phyloP scores from a whole-genome alignment of 345 rosid genomes.

The Hirschfeldia incana region DNA sequence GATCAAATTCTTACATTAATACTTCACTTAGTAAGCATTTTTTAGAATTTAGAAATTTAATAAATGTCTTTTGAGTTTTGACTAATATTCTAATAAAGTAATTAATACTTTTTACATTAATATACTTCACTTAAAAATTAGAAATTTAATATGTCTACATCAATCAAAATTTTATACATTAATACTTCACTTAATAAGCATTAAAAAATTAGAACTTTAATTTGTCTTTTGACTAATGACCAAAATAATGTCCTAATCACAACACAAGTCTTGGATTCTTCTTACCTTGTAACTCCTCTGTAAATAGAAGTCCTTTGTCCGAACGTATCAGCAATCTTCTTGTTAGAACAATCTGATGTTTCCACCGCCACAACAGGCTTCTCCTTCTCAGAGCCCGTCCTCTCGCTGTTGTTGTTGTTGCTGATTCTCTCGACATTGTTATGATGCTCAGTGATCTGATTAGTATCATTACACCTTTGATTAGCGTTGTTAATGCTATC shows the following conservation, averaged over 20 bases:
- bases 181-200: neutral
- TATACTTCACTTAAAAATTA: neutral
- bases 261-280: neutral
- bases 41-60: neutral
- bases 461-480: neutral
- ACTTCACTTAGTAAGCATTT: neutral
- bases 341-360: slow-evolving; percentile 47
- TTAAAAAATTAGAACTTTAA: neutral
- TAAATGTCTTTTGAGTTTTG: neutral
- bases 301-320: slow-evolving; percentile 95
- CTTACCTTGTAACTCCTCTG: slow-evolving; percentile 92
- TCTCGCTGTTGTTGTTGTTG: slow-evolving; percentile 1
- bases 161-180: no score
- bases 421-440: slow-evolving; percentile 7
- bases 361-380: slow-evolving; percentile 51
- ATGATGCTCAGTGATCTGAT: slow-evolving; percentile 27
- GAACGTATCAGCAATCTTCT: slow-evolving; percentile 76
- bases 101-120: neutral
- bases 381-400: slow-evolving; percentile 18
- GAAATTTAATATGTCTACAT: neutral
- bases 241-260: slow-evolving; percentile 1
- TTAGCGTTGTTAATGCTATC: slow-evolving; percentile 42
- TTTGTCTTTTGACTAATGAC: slow-evolving; percentile 2
- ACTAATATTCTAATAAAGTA: neutral
- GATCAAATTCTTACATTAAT: neutral